These are phyloP conservation scores for Austroboletus niveus DNA, from an alignment of 1,284 basidiomycete species.

Conservation along the genomic window DNA sequence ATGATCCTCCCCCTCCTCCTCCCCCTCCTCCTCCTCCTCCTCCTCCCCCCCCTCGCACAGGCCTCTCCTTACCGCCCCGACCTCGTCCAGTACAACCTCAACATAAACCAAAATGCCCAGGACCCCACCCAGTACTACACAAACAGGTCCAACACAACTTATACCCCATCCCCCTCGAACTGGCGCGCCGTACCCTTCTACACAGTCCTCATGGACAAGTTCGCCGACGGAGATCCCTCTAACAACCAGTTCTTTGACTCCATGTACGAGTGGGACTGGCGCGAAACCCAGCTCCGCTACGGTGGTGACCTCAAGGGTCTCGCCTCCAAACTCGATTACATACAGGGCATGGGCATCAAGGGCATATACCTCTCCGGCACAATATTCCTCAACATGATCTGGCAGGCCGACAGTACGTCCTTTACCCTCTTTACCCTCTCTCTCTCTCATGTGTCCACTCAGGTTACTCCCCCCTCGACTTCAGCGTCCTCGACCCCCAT, in stretches of 20 bases:
- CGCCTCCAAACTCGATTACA: constrained; percentile 75
- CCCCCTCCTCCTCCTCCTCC: background rate
- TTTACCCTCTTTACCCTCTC: background rate
- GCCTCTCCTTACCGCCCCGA: constrained; percentile 77
- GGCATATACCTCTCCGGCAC: constrained; percentile 90
- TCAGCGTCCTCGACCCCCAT: constrained; percentile 86
- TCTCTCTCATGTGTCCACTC: constrained; percentile 8
- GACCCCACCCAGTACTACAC: constrained; percentile 69
- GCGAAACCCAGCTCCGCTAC: constrained; percentile 83
- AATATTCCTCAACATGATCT: constrained; percentile 89
- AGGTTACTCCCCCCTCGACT: constrained; percentile 93
- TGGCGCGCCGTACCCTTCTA: constrained; percentile 86
- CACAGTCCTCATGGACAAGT: constrained; percentile 88
- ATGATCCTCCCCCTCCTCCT: constrained; percentile 18
- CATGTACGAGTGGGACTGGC: constrained; percentile 79
- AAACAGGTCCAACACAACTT: constrained; percentile 59
- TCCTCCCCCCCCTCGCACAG: constrained; percentile 18
- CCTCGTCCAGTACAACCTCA: constrained; percentile 80
- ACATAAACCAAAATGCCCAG: constrained; percentile 74
- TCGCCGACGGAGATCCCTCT: constrained; percentile 84
- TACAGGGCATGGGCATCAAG: constrained; percentile 82
- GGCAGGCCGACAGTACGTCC: constrained; percentile 87
- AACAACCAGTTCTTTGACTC: constrained; percentile 88
- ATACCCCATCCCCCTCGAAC: constrained; percentile 79
- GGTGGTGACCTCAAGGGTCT: constrained; percentile 86